A percentile compares a stretch with the other conserved stretches of the same genome.
These are phyloP conservation scores for Quercus wislizeni DNA, from an alignment of 306 rosid species.

Conservation along the genomic window DNA sequence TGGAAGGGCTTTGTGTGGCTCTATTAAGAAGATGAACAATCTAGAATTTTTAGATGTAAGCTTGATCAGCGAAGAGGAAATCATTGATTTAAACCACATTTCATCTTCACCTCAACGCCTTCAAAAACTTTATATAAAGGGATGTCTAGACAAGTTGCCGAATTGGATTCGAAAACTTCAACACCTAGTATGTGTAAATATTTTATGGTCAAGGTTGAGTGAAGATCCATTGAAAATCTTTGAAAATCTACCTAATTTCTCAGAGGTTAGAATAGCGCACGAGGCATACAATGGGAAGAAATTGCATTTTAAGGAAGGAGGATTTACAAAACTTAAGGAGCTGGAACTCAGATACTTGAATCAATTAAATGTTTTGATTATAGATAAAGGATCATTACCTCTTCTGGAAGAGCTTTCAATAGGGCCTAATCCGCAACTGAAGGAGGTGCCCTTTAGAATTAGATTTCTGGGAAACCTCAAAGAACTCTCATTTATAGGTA, in stretches of 20 bases:
- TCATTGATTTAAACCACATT: background rate
- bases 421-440: background rate
- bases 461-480: background rate
- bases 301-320: slow-evolving; percentile 1
- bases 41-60: background rate
- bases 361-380: background rate
- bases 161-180: background rate
- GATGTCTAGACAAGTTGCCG: background rate
- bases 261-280: background rate
- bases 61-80: background rate
- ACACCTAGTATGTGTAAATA: background rate
- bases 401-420: background rate
- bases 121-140: background rate
- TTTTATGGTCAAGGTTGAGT: background rate
- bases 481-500: background rate
- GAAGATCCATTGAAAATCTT: slow-evolving; percentile 8
- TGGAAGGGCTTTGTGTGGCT: background rate
- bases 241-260: background rate
- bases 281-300: background rate
- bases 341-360: background rate
- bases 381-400: slow-evolving; percentile 4
- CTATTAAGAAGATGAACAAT: background rate
- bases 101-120: background rate
- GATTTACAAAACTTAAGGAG: background rate
- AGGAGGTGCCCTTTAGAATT: background rate